Evolutionary conservation across 1,284 basidiomycete genomes (phyloP).

Genomic region (Cryptococcus sp.): DNA sequence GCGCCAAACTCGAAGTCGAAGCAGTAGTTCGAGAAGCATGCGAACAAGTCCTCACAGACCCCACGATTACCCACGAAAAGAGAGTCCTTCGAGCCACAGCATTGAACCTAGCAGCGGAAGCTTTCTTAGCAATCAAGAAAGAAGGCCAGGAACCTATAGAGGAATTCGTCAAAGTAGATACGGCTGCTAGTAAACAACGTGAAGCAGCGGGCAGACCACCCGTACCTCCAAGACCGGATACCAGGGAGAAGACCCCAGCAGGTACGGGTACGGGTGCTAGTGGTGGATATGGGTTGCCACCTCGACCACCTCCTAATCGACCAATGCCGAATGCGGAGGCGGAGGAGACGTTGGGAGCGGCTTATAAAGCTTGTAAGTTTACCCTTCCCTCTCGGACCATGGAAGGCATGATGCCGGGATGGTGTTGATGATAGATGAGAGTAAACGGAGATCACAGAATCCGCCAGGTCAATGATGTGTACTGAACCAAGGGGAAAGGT

Average conservation of each 20-base stretch:
- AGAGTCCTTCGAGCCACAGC: constrained; percentile 71
- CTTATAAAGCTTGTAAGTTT: constrained; percentile 34
- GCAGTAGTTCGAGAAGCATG: constrained; percentile 89
- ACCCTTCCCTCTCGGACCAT: not conserved
- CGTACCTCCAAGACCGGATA: not conserved
- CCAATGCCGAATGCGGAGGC: constrained; percentile 11
- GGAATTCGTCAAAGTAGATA: constrained; percentile 75
- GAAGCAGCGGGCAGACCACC: constrained; percentile 23
- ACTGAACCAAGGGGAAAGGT: too few species aligned
- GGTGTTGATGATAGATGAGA: not conserved
- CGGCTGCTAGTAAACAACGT: constrained; percentile 49
- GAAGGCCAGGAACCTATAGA: constrained; percentile 50
- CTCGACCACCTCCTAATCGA: constrained; percentile 6
- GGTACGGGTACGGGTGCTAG: not conserved
- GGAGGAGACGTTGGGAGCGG: constrained; percentile 25
- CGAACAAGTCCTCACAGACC: constrained; percentile 69
- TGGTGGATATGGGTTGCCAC: not conserved
- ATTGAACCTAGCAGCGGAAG: constrained; percentile 73
- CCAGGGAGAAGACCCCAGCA: not conserved
- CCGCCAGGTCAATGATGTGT: not conserved
- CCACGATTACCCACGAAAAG: constrained; percentile 53
- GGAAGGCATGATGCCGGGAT: not conserved
- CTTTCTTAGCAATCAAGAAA: constrained; percentile 58
- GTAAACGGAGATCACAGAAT: not conserved
- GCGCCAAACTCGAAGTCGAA: constrained; percentile 92